A percentile compares a stretch with the other conserved stretches of the same genome.
phyloP scores from a whole-genome alignment of 2,329 filamentous ascomycete species.

The Pyricularia pennisetigena region DNA sequence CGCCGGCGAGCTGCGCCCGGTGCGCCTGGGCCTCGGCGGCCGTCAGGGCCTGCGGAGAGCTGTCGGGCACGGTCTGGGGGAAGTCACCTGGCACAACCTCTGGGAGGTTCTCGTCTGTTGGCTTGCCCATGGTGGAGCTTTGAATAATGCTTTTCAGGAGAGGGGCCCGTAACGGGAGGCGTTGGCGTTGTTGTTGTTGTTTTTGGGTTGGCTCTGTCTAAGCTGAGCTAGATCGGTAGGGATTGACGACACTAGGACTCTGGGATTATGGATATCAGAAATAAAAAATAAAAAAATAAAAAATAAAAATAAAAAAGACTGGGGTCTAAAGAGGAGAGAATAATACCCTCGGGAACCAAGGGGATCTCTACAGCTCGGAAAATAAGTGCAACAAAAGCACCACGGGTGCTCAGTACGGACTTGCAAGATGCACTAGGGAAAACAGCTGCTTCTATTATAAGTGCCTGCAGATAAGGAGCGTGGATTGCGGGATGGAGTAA shows the following conservation, averaged over 20 bases:
- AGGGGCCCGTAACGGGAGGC: not conserved
- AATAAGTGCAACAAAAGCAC: not conserved
- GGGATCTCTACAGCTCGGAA: not conserved
- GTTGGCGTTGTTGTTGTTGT: not conserved
- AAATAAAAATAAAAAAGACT: too few relatives aligned
- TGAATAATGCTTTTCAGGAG: not conserved
- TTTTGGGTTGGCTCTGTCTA: not conserved
- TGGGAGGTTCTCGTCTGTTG: constrained; percentile 13
- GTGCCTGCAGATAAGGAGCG: not conserved
- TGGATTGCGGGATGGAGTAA: not conserved
- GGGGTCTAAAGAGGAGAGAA: not conserved
- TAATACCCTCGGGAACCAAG: not conserved
- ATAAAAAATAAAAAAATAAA: too few relatives aligned
- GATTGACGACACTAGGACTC: not conserved
- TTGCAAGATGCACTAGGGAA: not conserved
- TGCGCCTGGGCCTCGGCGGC: constrained; percentile 4
- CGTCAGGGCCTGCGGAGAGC: constrained; percentile 11
- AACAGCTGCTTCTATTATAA: not conserved
- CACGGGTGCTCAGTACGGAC: not conserved
- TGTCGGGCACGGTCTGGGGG: constrained; percentile 15
- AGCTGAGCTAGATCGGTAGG: not conserved
- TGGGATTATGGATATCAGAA: not conserved
- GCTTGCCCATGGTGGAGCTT: not conserved
- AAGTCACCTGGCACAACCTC: constrained; percentile 11
- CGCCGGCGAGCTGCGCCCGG: constrained; percentile 10